Percentiles rank a stretch among this genome's conserved stretches.
phyloP scores from a whole-genome alignment of 371 early-diverging fungal species.

The Rhizopus stolonifer region DNA sequence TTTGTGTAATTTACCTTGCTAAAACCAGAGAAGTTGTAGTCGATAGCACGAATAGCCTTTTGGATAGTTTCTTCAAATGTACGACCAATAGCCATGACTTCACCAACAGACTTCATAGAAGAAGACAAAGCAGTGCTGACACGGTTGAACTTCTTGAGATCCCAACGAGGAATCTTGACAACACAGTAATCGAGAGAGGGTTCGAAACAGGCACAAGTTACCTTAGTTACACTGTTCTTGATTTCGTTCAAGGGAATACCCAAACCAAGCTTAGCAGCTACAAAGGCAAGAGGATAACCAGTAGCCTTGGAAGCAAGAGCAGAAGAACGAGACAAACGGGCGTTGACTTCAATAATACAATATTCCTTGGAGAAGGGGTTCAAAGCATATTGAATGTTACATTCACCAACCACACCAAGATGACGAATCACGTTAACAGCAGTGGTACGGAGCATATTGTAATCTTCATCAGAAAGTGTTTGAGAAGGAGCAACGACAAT shows the following conservation, averaged over 20 bases:
- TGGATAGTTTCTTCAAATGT: slow-evolving; percentile 96
- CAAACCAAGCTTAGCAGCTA: slow-evolving; percentile 95
- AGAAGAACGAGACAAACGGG: slow-evolving; percentile 88
- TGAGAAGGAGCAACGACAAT: slow-evolving; percentile 96
- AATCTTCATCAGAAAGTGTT: slow-evolving; percentile 93
- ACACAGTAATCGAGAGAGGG: slow-evolving; percentile 93
- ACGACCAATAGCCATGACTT: slow-evolving; percentile 95
- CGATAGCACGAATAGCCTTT: slow-evolving; percentile 94
- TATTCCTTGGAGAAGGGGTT: slow-evolving; percentile 91
- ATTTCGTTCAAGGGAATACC: slow-evolving; percentile 89
- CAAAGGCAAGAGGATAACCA: slow-evolving; percentile 95
- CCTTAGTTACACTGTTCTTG: slow-evolving; percentile 88
- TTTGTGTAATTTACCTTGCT: slow-evolving; percentile 42
- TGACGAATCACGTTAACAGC: slow-evolving; percentile 83
- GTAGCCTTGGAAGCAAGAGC: slow-evolving; percentile 97
- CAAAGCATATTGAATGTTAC: slow-evolving; percentile 97
- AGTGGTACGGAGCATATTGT: slow-evolving; percentile 92
- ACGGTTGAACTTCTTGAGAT: slow-evolving; percentile 90
- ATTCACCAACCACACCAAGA: slow-evolving; percentile 94
- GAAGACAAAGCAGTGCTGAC: slow-evolving; percentile 86
- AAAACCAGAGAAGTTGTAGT: slow-evolving; percentile 83
- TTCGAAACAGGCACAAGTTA: slow-evolving; percentile 94
- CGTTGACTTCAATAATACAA: slow-evolving; percentile 96
- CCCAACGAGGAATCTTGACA: slow-evolving; percentile 97
- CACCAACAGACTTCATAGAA: slow-evolving; percentile 95